Evolutionary conservation across 228 moss, liverwort and hornwort species (phyloP).

Genomic region (Sphagnum magellanicum): DNA sequence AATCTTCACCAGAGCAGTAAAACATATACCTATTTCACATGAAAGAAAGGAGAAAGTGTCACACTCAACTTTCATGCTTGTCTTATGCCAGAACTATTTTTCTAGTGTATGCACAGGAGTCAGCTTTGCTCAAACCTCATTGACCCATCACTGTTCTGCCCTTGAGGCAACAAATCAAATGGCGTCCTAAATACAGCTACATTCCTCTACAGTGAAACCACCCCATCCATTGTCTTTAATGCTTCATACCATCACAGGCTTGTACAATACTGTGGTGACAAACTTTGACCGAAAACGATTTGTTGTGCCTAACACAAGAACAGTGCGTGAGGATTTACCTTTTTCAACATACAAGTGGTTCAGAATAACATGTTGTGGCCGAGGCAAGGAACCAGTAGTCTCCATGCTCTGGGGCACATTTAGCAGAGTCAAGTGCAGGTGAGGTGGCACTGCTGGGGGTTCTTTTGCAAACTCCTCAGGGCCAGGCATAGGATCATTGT

Average conservation of each 20-base stretch:
- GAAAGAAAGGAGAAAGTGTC: no score
- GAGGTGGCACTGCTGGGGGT: slow-evolving; percentile 28
- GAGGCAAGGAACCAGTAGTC: slow-evolving; percentile 10
- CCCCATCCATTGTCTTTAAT: no score
- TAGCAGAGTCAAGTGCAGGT: slow-evolving; percentile 23
- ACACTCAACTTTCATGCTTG: no score
- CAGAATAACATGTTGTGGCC: slow-evolving; percentile 31
- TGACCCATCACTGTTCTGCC: no score
- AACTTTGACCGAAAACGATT: slow-evolving; percentile 30
- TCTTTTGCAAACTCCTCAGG: slow-evolving; percentile 33
- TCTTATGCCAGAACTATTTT: no score
- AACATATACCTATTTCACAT: no score
- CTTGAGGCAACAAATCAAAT: no score
- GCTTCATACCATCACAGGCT: slow-evolving; percentile 27
- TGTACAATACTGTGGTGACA: slow-evolving; percentile 28
- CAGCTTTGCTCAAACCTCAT: no score
- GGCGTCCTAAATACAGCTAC: no score
- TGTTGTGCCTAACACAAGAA: slow-evolving; percentile 19
- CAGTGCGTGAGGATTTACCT: slow-evolving; percentile 10
- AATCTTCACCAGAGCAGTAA: no score
- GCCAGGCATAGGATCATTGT: slow-evolving; percentile 16
- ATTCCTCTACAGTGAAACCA: no score
- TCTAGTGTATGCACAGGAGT: no score
- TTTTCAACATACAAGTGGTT: slow-evolving; percentile 29
- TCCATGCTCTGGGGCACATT: slow-evolving; percentile 26